phyloP scores from a whole-genome alignment of 441 rosid species.

The Bocquillonia castaneifolia region DNA sequence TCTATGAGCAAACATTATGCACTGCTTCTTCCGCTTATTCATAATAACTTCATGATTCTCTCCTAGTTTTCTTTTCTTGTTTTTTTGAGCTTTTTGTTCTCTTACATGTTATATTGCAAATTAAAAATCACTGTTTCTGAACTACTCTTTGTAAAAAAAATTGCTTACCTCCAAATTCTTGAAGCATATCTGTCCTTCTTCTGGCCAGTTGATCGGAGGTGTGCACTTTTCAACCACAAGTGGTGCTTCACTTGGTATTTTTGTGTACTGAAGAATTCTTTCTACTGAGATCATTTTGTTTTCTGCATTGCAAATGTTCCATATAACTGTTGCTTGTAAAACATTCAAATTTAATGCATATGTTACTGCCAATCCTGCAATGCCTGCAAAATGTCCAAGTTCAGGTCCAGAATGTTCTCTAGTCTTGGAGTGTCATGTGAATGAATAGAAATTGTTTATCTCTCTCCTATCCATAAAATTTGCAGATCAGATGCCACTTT shows the following conservation, averaged over 20 bases:
- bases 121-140: neutral
- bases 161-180: slow-evolving; percentile 61
- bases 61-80: too few relatives aligned
- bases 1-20: slow-evolving; percentile 6
- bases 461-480: neutral
- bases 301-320: slow-evolving; percentile 95
- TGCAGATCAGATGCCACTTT: neutral
- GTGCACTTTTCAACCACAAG: slow-evolving; percentile 51
- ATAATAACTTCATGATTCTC: too few relatives aligned
- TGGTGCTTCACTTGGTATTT: slow-evolving; percentile 72
- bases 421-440: too few relatives aligned
- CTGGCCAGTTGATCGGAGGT: slow-evolving; percentile 84
- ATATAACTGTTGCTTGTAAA: slow-evolving; percentile 79
- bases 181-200: slow-evolving; percentile 70
- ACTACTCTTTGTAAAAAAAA: neutral
- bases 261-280: slow-evolving; percentile 85
- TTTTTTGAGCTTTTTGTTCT: too few relatives aligned
- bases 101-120: neutral
- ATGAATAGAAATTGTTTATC: too few relatives aligned
- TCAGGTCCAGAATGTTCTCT: too few relatives aligned
- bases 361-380: slow-evolving; percentile 94
- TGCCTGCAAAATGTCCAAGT: slow-evolving; percentile 44
- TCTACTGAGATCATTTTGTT: slow-evolving; percentile 97
- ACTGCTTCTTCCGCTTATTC: too few relatives aligned
- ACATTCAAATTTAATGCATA: slow-evolving; percentile 91